Evolutionary conservation across 768 basidiomycete genomes (phyloP).

Genomic region (Phlebiopsis gigantea): DNA sequence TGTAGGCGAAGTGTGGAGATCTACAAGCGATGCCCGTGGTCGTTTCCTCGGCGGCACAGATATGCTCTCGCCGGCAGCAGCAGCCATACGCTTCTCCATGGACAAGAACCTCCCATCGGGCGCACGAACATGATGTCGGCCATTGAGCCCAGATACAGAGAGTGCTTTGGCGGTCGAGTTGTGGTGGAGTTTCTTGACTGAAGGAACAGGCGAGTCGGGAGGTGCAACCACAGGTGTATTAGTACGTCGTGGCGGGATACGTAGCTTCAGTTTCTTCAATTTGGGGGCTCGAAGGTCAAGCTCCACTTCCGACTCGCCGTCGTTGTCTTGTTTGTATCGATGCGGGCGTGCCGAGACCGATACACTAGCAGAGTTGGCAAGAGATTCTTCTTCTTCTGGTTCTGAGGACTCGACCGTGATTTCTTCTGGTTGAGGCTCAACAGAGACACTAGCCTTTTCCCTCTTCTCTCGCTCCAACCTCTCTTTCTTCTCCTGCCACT

Average conservation of each 20-base stretch:
- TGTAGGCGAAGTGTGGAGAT: background rate
- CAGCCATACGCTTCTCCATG: slow-evolving; percentile 6
- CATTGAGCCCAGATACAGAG: background rate
- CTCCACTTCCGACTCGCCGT: slow-evolving; percentile 28
- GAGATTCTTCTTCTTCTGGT: slow-evolving; percentile 5
- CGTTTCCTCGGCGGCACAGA: background rate
- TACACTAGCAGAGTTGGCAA: background rate
- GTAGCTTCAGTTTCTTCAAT: slow-evolving; percentile 33
- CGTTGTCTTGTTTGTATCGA: slow-evolving; percentile 18
- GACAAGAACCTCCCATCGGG: slow-evolving; percentile 16
- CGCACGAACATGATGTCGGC: slow-evolving; percentile 1
- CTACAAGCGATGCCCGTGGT: background rate
- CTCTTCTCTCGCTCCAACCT: slow-evolving; percentile 12
- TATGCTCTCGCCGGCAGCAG: background rate
- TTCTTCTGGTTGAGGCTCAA: slow-evolving; percentile 7
- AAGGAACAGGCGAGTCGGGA: background rate
- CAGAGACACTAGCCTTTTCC: slow-evolving; percentile 8
- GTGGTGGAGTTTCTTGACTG: slow-evolving; percentile 1
- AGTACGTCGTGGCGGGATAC: slow-evolving; percentile 26
- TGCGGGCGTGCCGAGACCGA: slow-evolving; percentile 1
- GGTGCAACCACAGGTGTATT: background rate
- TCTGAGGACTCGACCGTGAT: slow-evolving; percentile 5
- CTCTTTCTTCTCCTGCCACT: slow-evolving; percentile 18
- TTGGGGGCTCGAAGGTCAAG: slow-evolving; percentile 25
- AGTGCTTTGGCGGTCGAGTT: background rate